phyloP scores from a whole-genome alignment of 495 filamentous ascomycete genomes.

The Penicillium angulare region DNA sequence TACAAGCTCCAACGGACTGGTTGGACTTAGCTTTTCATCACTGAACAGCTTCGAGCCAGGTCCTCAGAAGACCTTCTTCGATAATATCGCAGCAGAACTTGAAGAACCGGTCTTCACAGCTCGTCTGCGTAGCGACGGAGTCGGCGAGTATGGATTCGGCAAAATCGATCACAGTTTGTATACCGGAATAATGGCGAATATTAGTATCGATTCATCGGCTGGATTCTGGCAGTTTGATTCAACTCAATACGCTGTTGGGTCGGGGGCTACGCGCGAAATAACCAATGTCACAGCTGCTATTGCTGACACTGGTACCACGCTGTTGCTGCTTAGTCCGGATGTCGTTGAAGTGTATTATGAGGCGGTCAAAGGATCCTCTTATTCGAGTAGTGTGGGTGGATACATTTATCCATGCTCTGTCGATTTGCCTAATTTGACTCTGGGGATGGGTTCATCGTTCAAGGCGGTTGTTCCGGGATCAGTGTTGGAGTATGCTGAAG shows the following conservation, averaged over 20 bases:
- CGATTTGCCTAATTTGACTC: slow-evolving; percentile 60
- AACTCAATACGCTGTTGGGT: slow-evolving; percentile 51
- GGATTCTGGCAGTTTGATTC: slow-evolving; percentile 80
- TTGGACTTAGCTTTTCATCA: slow-evolving; percentile 72
- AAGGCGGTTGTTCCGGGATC: slow-evolving; percentile 64
- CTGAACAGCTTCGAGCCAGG: slow-evolving; percentile 71
- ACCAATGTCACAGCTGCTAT: slow-evolving; percentile 46
- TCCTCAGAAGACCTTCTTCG: slow-evolving; percentile 77
- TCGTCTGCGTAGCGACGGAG: slow-evolving; percentile 56
- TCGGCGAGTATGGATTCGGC: slow-evolving; percentile 78
- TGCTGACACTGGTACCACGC: slow-evolving; percentile 71
- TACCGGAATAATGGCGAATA: slow-evolving; percentile 59
- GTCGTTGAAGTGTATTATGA: slow-evolving; percentile 63
- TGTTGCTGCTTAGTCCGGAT: slow-evolving; percentile 65
- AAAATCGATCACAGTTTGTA: slow-evolving; percentile 65
- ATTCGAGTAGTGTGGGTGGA: slow-evolving; percentile 51
- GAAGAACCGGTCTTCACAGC: slow-evolving; percentile 71
- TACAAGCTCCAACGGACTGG: slow-evolving; percentile 64
- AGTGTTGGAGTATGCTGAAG: slow-evolving; percentile 63
- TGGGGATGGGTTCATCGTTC: slow-evolving; percentile 60
- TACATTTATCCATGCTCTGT: slow-evolving; percentile 65
- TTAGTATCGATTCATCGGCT: slow-evolving; percentile 56
- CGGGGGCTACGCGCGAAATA: slow-evolving; percentile 32
- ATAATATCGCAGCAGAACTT: slow-evolving; percentile 64
- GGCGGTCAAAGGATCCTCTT: slow-evolving; percentile 54